These are phyloP conservation scores for Trametes punicea DNA, from an alignment of 768 basidiomycete genomes.

Conservation along the genomic window DNA sequence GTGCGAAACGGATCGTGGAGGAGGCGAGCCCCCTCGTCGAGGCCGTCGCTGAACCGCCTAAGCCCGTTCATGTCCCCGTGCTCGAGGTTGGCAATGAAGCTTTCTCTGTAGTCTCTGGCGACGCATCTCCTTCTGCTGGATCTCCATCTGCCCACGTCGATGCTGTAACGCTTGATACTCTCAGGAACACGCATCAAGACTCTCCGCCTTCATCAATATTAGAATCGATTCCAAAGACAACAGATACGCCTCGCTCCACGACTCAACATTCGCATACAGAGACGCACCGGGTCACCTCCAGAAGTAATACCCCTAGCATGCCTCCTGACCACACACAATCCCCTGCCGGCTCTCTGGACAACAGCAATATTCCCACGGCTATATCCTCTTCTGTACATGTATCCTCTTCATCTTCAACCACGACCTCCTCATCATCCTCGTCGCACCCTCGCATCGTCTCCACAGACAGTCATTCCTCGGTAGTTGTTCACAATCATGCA, in stretches of 20 bases:
- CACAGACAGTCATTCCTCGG: conserved; percentile 15
- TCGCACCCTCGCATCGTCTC: conserved; percentile 8
- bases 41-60: conserved; percentile 18
- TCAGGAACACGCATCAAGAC: neutral
- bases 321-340: conserved; percentile 17
- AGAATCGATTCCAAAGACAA: neutral
- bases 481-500: conserved; percentile 5
- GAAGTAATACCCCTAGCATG: neutral
- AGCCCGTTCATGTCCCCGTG: conserved; percentile 16
- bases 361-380: conserved; percentile 2
- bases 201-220: neutral
- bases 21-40: conserved; percentile 29
- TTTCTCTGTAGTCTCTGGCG: no score
- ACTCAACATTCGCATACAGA: neutral
- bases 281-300: neutral
- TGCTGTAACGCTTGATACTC: neutral
- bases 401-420: conserved; percentile 4
- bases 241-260: neutral
- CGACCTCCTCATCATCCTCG: conserved; percentile 3
- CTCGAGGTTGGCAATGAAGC: neutral
- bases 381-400: neutral
- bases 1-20: conserved; percentile 24
- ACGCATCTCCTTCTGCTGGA: neutral
- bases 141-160: neutral
- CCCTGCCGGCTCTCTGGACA: conserved; percentile 22